Conservation (phyloP, 2,329 filamentous ascomycete genomes). For the Tolypocladium pustulatum region DNA sequence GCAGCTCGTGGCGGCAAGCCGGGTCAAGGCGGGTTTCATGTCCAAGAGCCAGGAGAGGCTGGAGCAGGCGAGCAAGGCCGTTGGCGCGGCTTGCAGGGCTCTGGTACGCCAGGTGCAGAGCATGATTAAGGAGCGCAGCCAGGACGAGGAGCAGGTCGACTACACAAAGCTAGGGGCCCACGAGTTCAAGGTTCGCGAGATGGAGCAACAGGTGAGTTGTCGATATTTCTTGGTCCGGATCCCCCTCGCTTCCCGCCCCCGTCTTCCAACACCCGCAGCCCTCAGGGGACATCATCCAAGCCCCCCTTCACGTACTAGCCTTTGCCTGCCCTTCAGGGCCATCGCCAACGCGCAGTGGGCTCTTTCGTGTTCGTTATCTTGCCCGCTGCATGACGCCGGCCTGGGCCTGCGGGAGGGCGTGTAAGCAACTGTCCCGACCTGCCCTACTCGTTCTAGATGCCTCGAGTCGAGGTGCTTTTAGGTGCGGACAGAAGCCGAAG, state of each 20-base stretch:
- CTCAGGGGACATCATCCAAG: neutral
- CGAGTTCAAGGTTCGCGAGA: slow-evolving; percentile 97
- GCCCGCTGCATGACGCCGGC: neutral
- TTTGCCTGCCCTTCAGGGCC: neutral
- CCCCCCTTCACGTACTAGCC: neutral
- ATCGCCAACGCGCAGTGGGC: neutral
- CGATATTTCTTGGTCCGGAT: slow-evolving; percentile 17
- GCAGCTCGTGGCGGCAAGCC: slow-evolving; percentile 87
- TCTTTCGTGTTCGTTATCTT: neutral
- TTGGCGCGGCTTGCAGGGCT: slow-evolving; percentile 76
- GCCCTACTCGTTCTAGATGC: neutral
- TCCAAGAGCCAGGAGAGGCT: slow-evolving; percentile 89
- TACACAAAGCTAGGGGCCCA: slow-evolving; percentile 81
- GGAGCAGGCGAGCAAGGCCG: slow-evolving; percentile 85
- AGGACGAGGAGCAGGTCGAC: slow-evolving; percentile 75
- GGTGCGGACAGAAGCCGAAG: neutral
- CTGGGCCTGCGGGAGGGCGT: neutral
- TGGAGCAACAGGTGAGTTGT: slow-evolving; percentile 87
- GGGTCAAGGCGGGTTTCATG: slow-evolving; percentile 98
- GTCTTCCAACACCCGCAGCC: neutral
- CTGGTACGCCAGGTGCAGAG: slow-evolving; percentile 88
- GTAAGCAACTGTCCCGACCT: neutral
- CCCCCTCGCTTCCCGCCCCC: neutral
- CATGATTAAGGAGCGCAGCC: slow-evolving; percentile 81
- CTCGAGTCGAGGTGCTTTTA: neutral